A percentile compares a stretch with the other conserved stretches of the same genome.
These are phyloP conservation scores for Hypoxylon fragiforme DNA, from an alignment of 495 filamentous ascomycete species.

Conservation along the genomic window DNA sequence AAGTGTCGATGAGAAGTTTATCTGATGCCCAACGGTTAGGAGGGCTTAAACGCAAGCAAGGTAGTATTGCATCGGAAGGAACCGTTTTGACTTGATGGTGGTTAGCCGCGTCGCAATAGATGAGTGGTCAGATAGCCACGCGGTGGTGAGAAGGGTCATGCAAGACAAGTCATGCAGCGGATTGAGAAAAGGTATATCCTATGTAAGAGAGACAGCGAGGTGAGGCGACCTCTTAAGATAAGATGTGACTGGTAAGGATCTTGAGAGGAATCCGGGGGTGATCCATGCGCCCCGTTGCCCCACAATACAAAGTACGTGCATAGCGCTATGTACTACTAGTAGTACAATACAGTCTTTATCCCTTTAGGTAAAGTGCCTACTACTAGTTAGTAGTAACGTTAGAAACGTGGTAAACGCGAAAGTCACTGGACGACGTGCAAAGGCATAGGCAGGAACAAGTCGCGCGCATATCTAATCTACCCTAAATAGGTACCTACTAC, in stretches of 20 bases:
- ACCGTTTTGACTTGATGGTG: slow-evolving; percentile 25
- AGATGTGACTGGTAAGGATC: neutral
- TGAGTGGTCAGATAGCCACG: slow-evolving; percentile 27
- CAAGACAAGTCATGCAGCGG: slow-evolving; percentile 41
- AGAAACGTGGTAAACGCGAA: neutral
- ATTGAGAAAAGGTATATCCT: slow-evolving; percentile 22
- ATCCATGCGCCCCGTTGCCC: slow-evolving; percentile 28
- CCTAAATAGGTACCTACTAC: no score
- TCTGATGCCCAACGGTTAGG: slow-evolving; percentile 33
- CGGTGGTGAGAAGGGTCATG: slow-evolving; percentile 27
- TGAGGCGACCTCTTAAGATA: slow-evolving; percentile 32
- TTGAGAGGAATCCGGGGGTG: slow-evolving; percentile 27
- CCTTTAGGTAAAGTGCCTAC: no score
- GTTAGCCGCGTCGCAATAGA: slow-evolving; percentile 25
- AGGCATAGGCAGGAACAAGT: neutral
- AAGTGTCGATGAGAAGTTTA: slow-evolving; percentile 10
- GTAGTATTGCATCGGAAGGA: slow-evolving; percentile 36
- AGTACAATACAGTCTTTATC: no score
- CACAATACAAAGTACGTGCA: no score
- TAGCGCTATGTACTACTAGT: neutral
- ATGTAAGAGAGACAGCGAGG: slow-evolving; percentile 17
- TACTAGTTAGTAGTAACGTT: neutral
- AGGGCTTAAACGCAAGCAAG: slow-evolving; percentile 31
- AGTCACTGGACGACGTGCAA: slow-evolving; percentile 28
- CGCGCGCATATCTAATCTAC: neutral